Conservation (phyloP, 176 grass and related monocot genomes). For the Rhynchospora breviuscula region DNA sequence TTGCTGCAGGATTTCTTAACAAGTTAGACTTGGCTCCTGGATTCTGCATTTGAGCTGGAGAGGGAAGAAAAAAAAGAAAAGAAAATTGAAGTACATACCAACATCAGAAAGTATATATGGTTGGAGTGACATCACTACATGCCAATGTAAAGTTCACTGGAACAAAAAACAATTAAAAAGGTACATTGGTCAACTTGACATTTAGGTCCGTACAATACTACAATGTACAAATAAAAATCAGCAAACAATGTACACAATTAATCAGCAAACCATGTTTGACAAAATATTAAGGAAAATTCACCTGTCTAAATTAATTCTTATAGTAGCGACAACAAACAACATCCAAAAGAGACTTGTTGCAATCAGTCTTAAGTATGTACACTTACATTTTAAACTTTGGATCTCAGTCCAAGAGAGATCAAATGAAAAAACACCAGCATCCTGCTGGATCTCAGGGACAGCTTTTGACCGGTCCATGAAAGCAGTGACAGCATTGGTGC, state of each 20-base stretch:
- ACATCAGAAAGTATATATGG: neutral
- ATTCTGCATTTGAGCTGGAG: constrained; percentile 45
- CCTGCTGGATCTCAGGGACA: constrained; percentile 54
- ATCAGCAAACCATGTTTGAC: neutral
- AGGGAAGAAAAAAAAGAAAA: neutral
- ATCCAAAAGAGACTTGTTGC: neutral
- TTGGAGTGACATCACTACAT: neutral
- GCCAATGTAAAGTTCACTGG: neutral
- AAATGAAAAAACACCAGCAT: constrained; percentile 75
- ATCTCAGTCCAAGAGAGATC: constrained; percentile 88
- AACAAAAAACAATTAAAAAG: neutral
- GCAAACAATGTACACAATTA: too few species aligned
- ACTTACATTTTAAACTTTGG: constrained; percentile 64
- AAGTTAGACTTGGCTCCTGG: constrained; percentile 46
- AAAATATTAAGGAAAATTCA: neutral
- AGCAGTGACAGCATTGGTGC: constrained; percentile 40
- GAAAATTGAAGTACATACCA: neutral
- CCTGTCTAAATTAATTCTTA: neutral
- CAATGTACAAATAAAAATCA: too few species aligned
- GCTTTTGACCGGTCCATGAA: constrained; percentile 47
- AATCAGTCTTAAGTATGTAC: neutral
- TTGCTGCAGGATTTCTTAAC: constrained; percentile 69
- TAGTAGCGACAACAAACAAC: neutral
- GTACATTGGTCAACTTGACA: too few species aligned
- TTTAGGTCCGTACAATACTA: too few species aligned